phyloP scores from a whole-genome alignment of 2,329 filamentous ascomycete genomes.

The Endothia cerciana region DNA sequence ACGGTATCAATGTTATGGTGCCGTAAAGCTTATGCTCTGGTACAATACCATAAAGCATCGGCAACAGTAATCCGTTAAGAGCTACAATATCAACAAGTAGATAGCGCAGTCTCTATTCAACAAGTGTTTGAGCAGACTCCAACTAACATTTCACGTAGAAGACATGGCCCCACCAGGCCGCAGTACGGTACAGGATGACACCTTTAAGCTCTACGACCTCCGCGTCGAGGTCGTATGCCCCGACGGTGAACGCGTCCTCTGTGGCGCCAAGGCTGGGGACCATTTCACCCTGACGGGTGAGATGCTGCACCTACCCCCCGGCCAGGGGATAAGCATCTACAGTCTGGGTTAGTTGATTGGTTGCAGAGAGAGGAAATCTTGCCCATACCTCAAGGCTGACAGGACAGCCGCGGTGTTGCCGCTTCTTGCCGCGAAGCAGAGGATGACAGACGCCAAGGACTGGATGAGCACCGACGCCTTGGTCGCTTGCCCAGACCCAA shows the following conservation, averaged over 20 bases:
- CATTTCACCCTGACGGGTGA: slow-evolving; percentile 52
- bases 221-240: slow-evolving; percentile 49
- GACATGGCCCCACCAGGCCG: no score
- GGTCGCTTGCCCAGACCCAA: slow-evolving; percentile 52
- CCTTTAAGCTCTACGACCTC: slow-evolving; percentile 47
- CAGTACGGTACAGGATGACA: slow-evolving; percentile 32
- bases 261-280: slow-evolving; percentile 51
- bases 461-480: slow-evolving; percentile 54
- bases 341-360: slow-evolving; percentile 41
- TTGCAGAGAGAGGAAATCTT: no score
- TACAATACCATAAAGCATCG: no score
- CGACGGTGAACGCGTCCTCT: slow-evolving; percentile 44
- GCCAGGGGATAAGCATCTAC: slow-evolving; percentile 54
- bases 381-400: no score
- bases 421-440: slow-evolving; percentile 43
- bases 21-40: no score
- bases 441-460: slow-evolving; percentile 47
- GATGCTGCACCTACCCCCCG: slow-evolving; percentile 50
- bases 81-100: no score
- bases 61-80: no score
- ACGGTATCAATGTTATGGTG: no score
- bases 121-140: no score
- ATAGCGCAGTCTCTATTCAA: no score
- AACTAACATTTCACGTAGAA: no score
- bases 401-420: no score